Evolutionary conservation across 2,329 filamentous ascomycete genomes (phyloP).

Genomic region (Monosporascus sp.): DNA sequence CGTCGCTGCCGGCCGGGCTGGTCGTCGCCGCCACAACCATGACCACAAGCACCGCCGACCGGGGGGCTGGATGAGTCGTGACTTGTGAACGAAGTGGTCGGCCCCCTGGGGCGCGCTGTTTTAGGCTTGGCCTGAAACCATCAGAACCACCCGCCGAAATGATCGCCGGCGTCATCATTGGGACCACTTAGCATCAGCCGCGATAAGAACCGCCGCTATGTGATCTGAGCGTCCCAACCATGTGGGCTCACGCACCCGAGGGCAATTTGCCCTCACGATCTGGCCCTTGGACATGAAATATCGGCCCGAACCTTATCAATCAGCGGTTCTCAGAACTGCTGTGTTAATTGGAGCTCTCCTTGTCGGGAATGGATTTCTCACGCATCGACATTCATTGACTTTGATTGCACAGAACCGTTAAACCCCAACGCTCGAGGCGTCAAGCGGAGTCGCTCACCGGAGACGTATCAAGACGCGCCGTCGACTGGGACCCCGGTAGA

Average conservation of each 20-base stretch:
- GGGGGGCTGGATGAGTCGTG: neutral
- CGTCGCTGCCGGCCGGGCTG: neutral
- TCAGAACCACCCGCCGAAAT: constrained; percentile 3
- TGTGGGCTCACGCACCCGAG: neutral
- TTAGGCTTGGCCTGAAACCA: neutral
- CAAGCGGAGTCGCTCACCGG: constrained; percentile 76
- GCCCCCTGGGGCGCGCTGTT: neutral
- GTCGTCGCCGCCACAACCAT: neutral
- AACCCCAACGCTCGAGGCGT: constrained; percentile 59
- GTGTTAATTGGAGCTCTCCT: no score
- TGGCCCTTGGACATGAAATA: no score
- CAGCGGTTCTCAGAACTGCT: no score
- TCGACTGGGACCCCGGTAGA: constrained; percentile 56
- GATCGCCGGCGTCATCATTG: constrained; percentile 15
- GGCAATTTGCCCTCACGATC: no score
- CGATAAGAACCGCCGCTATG: neutral
- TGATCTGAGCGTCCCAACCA: neutral
- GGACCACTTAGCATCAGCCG: neutral
- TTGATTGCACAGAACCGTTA: constrained; percentile 41
- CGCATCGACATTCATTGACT: neutral
- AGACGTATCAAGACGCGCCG: constrained; percentile 53
- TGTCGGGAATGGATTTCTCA: no score
- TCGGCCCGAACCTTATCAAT: no score
- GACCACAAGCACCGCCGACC: neutral
- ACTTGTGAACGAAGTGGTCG: neutral